Conservation (phyloP, 225 moss, liverwort and hornwort genomes). For the Pseudoscleropodium purum region DNA sequence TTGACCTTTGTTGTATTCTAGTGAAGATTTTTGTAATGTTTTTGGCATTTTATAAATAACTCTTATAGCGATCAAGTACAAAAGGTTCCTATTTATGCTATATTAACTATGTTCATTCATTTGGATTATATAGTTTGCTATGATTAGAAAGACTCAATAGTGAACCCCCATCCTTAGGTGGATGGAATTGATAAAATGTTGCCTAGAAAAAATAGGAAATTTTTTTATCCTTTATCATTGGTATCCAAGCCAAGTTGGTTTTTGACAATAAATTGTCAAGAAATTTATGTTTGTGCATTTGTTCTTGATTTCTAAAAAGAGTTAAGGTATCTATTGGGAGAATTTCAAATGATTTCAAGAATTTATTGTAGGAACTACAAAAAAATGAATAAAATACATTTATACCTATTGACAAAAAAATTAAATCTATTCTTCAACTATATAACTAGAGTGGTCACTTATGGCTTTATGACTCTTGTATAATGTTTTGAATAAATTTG, state of each 20-base stretch:
- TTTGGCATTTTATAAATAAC: background rate
- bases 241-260: fast-evolving
- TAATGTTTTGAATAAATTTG: background rate
- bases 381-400: background rate
- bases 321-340: fast-evolving
- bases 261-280: background rate
- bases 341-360: background rate
- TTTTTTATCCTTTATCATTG: background rate
- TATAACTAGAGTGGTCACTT: fast-evolving
- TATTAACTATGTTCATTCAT: background rate
- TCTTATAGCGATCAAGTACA: background rate
- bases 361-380: background rate
- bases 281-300: background rate
- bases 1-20: fast-evolving
- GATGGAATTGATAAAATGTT: background rate
- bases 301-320: fast-evolving
- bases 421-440: background rate
- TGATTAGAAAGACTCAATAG: background rate
- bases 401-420: background rate
- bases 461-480: background rate
- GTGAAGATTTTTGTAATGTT: background rate
- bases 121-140: background rate
- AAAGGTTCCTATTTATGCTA: background rate
- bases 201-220: fast-evolving
- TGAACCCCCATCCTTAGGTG: fast-evolving